Conservation (phyloP, 345 rosid species). For the Litchi chinensis region DNA sequence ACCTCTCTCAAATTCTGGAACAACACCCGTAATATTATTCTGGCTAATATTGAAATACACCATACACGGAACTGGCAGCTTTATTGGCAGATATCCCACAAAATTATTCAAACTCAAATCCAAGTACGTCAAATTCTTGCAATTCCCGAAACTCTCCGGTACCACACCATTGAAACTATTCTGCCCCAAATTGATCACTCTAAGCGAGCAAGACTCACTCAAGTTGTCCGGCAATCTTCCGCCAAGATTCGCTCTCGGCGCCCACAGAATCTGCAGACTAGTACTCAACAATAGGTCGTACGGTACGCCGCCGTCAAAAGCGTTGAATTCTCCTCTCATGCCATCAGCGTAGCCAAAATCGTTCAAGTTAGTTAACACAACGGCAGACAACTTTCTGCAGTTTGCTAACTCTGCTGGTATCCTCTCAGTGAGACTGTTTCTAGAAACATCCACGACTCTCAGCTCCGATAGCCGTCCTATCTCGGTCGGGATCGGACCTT, state of each 20-base stretch:
- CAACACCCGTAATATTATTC: constrained; percentile 51
- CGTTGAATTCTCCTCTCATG: constrained; percentile 56
- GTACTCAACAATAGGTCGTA: constrained; percentile 38
- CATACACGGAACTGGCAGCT: constrained; percentile 60
- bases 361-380: constrained; percentile 53
- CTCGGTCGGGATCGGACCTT: constrained; percentile 58
- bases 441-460: constrained; percentile 61
- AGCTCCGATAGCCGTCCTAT: constrained; percentile 57
- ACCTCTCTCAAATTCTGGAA: constrained; percentile 41
- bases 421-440: constrained; percentile 49
- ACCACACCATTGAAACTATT: constrained; percentile 44
- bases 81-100: constrained; percentile 46
- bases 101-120: constrained; percentile 64
- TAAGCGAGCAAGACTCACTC: constrained; percentile 50
- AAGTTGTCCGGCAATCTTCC: constrained; percentile 53
- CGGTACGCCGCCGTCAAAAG: constrained; percentile 54
- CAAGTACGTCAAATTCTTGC: constrained; percentile 57
- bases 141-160: constrained; percentile 41
- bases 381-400: constrained; percentile 49
- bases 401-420: constrained; percentile 53
- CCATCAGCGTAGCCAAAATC: constrained; percentile 28
- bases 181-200: constrained; percentile 56
- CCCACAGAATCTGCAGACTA: constrained; percentile 61
- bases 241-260: constrained; percentile 67
- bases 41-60: constrained; percentile 54